Base-by-base conservation (phyloP, 148 eudicot genomes). In the Nyssa sinensis region DNA sequence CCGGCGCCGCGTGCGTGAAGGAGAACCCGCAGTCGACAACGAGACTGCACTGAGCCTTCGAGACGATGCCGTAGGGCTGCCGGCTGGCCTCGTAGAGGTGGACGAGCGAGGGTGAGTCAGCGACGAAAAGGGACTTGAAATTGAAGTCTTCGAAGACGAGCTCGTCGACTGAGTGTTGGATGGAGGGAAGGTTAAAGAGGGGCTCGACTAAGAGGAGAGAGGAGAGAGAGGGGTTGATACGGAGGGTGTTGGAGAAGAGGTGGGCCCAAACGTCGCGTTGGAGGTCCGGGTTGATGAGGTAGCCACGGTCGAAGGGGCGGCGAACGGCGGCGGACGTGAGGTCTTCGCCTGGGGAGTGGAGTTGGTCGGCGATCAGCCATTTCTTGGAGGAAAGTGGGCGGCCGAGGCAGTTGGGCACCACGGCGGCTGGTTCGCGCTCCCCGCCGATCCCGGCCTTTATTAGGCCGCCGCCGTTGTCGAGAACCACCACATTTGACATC, bases 371-470 rank as follows among this genome's bases (percentile, higher is more conserved):
- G 71, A 77, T 61, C 0, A 88, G 80, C 82, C 72, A 78, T 68
- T 89, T 90, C 64, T 93, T 95, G 39, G 86, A 71, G 64, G 88
- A 74, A 33, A 78, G 81, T 0, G 96, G 79, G 0, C 89, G 89
- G 75, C 90, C 96, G 39, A 82, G 73, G 82, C 90, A 86, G 85
- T 95, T 95, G 13, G 99, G 99, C 80, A 85, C 81, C 0, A 93
- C 74, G 79, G 79, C 77, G 1, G 86, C 30, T 0, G 97, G 97
- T 74, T 95, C 85, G 2, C 91, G 88, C 44, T 92, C 92, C 71
- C 99, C 99, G 79, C 85, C 99, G 67, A 84, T 67, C 23, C 99
- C 99, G 72, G 92, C 91, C 72, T 95, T 95, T 5, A 95, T 89
- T 49, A 75, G 77, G 41, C 90, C 91, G 72, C 82, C 97, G 77